Evolutionary conservation across 495 filamentous ascomycete species (phyloP), one percentile per base, ranked within the genome.

Genomic region (Aspergillus wentii): DNA sequence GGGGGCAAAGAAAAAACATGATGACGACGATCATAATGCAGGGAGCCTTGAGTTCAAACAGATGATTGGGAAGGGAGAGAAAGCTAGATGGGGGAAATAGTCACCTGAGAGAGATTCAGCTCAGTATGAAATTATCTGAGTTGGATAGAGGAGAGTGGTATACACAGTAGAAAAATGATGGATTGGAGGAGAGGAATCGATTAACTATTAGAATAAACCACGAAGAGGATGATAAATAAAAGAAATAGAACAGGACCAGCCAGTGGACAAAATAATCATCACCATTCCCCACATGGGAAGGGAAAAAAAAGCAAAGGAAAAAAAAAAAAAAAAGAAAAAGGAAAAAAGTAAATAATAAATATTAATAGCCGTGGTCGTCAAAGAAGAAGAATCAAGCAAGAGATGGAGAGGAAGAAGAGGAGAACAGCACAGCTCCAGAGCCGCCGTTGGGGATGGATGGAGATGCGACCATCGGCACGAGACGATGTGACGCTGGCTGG

Each of bases 21-120:
- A 56, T 40, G 48, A 23, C 40, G 47, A 54, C 43, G 44, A 49
- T 49, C 43, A 48, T 52, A 49, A 62, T 59, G 61, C 51, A 54
- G 51, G 57, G 38, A 53, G 43, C 38, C 43, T 38, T 28, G 5
- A 35, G 28, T 23, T 35, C 33, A 32, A 28, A 38, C 31, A 22
- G 30, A 25, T 32, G 25, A 31, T 27, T n/a, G 32, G 16, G 17
- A 30, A 34, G 48, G 30, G 30, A 30, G 23, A 20, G 34, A 31
- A 23, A 35, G 26, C 30, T 17, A 26, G 27, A 16, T 13, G 15
- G 32, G 43, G 39, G 32, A 26, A 29, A 35, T 26, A 13, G 20
- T 36, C 31, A 45, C 42, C 40, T 28, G n/a, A n/a, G n/a, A n/a
- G n/a, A n/a, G n/a, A n/a, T n/a, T n/a, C n/a, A n/a, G n/a, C n/a